Base-by-base conservation (phyloP, 129 eudicot species). In the Scalesia atractyloides region DNA sequence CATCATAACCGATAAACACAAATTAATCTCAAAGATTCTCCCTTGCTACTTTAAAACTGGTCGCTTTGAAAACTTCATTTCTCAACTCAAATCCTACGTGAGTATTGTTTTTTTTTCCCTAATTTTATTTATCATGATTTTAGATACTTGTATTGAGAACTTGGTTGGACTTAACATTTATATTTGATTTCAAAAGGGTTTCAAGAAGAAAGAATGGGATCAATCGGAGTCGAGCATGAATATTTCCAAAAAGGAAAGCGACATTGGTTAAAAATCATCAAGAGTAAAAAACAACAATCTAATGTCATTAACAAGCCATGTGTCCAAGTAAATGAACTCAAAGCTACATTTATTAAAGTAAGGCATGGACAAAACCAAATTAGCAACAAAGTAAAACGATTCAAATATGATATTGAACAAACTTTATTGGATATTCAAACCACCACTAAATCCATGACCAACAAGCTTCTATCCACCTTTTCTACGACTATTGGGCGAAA, bases 21-120 rank as follows among this genome's bases (percentile, higher is more conserved):
- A 39, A 30, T 76, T 67, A 9, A 59, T 20, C 14, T 24, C 9
- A 5, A 51, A 76, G 49, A 76, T 67, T 58, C 73, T 76, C 17
- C 80, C 74, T 2, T 16, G 20, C 60, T 56, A 76, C 69, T 66
- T 68, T 17, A 68, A 57, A 46, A 44, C 36, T 1, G 18, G 9
- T 26, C 41, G 37, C 17, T 57, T 76, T 46, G 68, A 57, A 54
- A 67, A 43, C 74, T 76, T 57, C 50, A 43, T 19, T 16, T 41
- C 60, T 41, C 80, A 76, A 44, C 74, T 76, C 22, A 56, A 57
- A 34, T 67, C 57, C 74, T 67, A 76, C 19, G 74, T 67, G 12
- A 44, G 74, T 78, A 18, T 44, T 30, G 13, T 64, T 30, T 30
- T 60, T 4, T 26, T 72, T 72, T 24, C 2, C 41, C 34, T 20